Evolutionary conservation across 805 yeast genomes (phyloP).

Genomic region (Yamadazyma sp.): DNA sequence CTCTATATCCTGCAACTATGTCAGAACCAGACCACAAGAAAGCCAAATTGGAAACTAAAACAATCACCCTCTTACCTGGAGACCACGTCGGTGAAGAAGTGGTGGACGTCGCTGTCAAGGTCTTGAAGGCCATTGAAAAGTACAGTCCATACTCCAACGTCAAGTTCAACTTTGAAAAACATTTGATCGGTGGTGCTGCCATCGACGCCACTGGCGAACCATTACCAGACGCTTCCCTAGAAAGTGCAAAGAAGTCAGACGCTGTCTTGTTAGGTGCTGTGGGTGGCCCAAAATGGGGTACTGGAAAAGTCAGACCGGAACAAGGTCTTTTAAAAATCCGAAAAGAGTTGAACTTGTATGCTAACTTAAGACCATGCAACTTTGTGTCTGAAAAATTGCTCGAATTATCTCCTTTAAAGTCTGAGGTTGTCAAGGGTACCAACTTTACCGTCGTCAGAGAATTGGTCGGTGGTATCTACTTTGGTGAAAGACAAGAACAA

Average conservation of each 20-base stretch:
- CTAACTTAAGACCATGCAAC: constrained; percentile 95
- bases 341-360: constrained; percentile 90
- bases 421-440: constrained; percentile 85
- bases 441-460: constrained; percentile 93
- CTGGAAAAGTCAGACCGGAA: constrained; percentile 94
- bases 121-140: constrained; percentile 72
- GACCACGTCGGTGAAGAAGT: constrained; percentile 97
- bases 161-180: constrained; percentile 75
- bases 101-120: constrained; percentile 87
- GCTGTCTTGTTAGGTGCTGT: constrained; percentile 98
- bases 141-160: constrained; percentile 39
- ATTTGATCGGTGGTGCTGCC: constrained; percentile 97
- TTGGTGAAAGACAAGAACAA: constrained; percentile 94
- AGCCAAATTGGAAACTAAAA: constrained; percentile 43
- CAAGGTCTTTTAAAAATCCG: constrained; percentile 93
- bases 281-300: constrained; percentile 99
- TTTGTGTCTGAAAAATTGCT: constrained; percentile 83
- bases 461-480: constrained; percentile 96
- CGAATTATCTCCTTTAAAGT: constrained; percentile 83
- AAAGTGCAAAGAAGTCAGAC: constrained; percentile 80
- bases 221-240: constrained; percentile 79
- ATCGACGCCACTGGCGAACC: constrained; percentile 96
- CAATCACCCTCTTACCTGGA: constrained; percentile 87
- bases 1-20: constrained; percentile 10
- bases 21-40: constrained; percentile 21